Conservation (phyloP, 2,329 filamentous ascomycete genomes). For the Colletotrichum orbiculare region DNA sequence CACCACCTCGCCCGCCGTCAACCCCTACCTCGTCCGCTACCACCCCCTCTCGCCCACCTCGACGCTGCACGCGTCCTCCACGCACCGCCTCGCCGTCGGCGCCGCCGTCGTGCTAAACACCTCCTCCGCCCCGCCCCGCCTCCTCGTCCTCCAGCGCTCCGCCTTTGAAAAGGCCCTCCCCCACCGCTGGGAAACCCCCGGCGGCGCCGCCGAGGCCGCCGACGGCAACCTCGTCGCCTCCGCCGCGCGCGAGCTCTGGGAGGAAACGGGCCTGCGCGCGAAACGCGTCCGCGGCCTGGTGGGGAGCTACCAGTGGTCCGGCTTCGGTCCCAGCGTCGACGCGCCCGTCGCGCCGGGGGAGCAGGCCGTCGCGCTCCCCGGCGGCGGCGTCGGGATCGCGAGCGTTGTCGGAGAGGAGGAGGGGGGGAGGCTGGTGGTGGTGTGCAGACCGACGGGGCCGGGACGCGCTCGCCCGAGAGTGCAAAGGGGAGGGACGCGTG, state of each 20-base stretch:
- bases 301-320: conserved; percentile 36
- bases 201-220: conserved; percentile 50
- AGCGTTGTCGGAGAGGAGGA: background rate
- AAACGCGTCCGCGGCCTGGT: conserved; percentile 53
- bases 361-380: conserved; percentile 8
- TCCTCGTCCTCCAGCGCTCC: conserved; percentile 56
- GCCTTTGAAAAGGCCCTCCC: conserved; percentile 48
- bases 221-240: conserved; percentile 59
- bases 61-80: background rate
- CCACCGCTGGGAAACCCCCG: conserved; percentile 60
- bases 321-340: conserved; percentile 13
- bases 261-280: conserved; percentile 60
- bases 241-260: conserved; percentile 59
- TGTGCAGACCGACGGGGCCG: background rate
- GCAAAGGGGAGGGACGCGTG: conserved; percentile 38
- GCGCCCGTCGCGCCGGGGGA: conserved; percentile 36
- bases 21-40: conserved; percentile 26
- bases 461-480: conserved; percentile 5
- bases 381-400: conserved; percentile 22
- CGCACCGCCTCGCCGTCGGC: conserved; percentile 33
- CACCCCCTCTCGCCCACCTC: conserved; percentile 14
- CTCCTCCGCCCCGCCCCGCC: conserved; percentile 37
- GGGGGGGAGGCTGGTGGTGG: background rate
- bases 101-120: conserved; percentile 33
- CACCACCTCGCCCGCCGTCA: conserved; percentile 19